Base-by-base conservation (phyloP, 2,329 filamentous ascomycete species). In the Davidsoniella virescens region DNA sequence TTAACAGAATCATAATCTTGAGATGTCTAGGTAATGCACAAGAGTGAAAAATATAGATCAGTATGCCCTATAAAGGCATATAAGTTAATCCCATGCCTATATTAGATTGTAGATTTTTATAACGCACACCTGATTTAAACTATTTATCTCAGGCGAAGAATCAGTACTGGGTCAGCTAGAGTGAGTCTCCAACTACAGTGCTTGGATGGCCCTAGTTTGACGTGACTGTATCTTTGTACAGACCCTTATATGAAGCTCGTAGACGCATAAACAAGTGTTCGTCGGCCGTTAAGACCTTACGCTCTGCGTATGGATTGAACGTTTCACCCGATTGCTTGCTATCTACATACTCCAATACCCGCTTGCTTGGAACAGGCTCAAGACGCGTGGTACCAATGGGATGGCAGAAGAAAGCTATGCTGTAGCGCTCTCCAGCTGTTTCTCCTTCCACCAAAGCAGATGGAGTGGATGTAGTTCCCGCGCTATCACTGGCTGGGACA, bases 361-460 rank as follows among this genome's bases (percentile, higher is more conserved):
- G 63, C 54, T 73, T 67, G 59, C 78, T 82, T 7, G 79, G 79
- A 43, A 83, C 76, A 1, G 74, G 64, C 44, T 69, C 70, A 46
- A 84, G 63, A 40, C 68, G 61, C 7, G 70, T 71, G 1, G 65
- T 62, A 6, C 73, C 67, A 4, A 72, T 70, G 1, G 80, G 80
- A 58, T 83, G 80, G 55, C 77, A 81, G 63, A 84, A 84, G 63
- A 75, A 83, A 5, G 74, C 80, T 55, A 84, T 78, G 8, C 75
- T 79, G 59, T 82, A 83, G 44, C 80, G 65, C 60, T 75, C 74
- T n/a, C 68, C 71, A 2, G 1, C 66, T 60, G 7, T 26, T 52
- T 55, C 54, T 1, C 54, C 52, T 2, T 42, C 46, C 2, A 51
- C 46, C 14, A 46, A 39, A 2, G 38, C 29, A 25, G 36, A 14